Percentiles rank a stretch among this genome's conserved stretches.
Conservation (phyloP, 2,329 filamentous ascomycete species). For the Fusarium albosuccineum region DNA sequence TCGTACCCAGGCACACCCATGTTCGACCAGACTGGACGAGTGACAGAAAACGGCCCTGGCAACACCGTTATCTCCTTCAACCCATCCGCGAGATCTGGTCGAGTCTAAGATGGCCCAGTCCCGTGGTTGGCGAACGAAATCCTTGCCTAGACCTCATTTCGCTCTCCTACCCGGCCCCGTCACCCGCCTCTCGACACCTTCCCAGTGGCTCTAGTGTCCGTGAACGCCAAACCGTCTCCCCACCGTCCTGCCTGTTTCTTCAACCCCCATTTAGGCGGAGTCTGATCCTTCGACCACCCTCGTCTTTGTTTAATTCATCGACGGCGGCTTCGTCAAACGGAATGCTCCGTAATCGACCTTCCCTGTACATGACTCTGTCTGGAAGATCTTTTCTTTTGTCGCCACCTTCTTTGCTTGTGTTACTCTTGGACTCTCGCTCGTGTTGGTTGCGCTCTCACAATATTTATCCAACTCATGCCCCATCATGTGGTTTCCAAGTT, state of each 20-base stretch:
- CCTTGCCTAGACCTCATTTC: constrained; percentile 46
- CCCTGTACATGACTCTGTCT: constrained; percentile 32
- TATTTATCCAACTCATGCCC: constrained; percentile 41
- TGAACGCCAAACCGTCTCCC: constrained; percentile 44
- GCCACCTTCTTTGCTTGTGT: constrained; percentile 38
- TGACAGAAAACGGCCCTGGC: constrained; percentile 32
- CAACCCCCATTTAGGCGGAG: constrained; percentile 43
- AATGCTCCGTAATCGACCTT: constrained; percentile 41
- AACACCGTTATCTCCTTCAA: constrained; percentile 40
- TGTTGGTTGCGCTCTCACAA: constrained; percentile 32
- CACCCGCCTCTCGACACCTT: constrained; percentile 47
- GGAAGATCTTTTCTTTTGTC: constrained; percentile 37
- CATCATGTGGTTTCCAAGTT: constrained; percentile 36
- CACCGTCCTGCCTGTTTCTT: constrained; percentile 43
- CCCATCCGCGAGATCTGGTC: constrained; percentile 43
- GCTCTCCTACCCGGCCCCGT: constrained; percentile 47
- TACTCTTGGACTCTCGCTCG: constrained; percentile 24
- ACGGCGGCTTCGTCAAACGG: constrained; percentile 41
- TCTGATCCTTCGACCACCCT: constrained; percentile 47
- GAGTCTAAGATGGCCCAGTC: constrained; percentile 45
- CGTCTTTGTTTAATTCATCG: constrained; percentile 47
- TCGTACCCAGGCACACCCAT: constrained; percentile 17
- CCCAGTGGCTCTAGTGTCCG: constrained; percentile 39
- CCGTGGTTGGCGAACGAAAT: constrained; percentile 45
- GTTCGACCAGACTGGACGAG: constrained; percentile 12